phyloP scores from a whole-genome alignment of 2,329 filamentous ascomycete species.

The Xylaria sp. region DNA sequence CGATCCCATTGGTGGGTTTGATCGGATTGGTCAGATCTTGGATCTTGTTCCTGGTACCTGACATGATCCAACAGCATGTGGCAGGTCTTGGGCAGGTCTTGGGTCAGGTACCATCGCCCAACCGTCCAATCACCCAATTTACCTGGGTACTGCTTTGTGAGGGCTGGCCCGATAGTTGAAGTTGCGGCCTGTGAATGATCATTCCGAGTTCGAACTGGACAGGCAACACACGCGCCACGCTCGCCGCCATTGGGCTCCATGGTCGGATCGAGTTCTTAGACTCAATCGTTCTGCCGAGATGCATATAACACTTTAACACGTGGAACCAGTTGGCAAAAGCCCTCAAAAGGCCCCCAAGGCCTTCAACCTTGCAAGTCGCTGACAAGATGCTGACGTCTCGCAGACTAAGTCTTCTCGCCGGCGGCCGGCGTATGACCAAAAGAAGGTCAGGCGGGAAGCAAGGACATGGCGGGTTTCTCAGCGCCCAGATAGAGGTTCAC shows the following conservation, averaged over 20 bases:
- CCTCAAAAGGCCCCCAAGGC: not conserved
- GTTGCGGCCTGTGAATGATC: slow-evolving; percentile 19
- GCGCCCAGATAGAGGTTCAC: slow-evolving; percentile 1
- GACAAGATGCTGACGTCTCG: slow-evolving; percentile 15
- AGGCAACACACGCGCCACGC: slow-evolving; percentile 7
- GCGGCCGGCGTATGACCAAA: slow-evolving; percentile 43
- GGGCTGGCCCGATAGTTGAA: slow-evolving; percentile 5
- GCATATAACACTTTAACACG: slow-evolving; percentile 26
- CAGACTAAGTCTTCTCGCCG: slow-evolving; percentile 37
- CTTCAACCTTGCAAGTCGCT: slow-evolving; percentile 11
- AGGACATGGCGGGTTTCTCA: slow-evolving; percentile 24
- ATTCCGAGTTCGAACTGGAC: slow-evolving; percentile 10
- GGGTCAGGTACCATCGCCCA: not conserved
- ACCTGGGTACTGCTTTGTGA: slow-evolving; percentile 1
- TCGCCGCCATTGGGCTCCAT: slow-evolving; percentile 5
- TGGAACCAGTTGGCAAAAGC: slow-evolving; percentile 22
- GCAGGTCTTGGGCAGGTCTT: slow-evolving; percentile 16
- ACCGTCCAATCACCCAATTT: not conserved
- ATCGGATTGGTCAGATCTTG: slow-evolving; percentile 6
- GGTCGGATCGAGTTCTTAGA: slow-evolving; percentile 13
- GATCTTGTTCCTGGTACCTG: slow-evolving; percentile 32
- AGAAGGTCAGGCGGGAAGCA: slow-evolving; percentile 41
- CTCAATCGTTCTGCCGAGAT: slow-evolving; percentile 12
- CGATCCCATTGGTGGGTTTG: slow-evolving; percentile 27
- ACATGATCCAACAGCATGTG: slow-evolving; percentile 29